Percentiles rank a stretch among this genome's conserved stretches.
Conservation (phyloP, 2,329 filamentous ascomycete species). For the Phialophora tarda region DNA sequence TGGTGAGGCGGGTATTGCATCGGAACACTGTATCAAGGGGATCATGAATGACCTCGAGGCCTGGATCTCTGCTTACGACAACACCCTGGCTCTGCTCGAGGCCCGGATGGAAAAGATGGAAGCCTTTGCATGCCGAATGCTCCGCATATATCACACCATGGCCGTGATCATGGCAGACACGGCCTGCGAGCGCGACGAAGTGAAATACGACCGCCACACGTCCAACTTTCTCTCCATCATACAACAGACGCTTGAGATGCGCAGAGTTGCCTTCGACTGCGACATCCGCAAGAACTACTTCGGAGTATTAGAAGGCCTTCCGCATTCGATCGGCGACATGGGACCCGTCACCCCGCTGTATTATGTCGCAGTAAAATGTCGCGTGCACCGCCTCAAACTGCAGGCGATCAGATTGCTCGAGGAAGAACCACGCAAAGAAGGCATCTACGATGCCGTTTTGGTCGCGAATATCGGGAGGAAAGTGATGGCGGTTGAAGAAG, state of each 20-base stretch:
- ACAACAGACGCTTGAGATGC: background rate
- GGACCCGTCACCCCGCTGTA: constrained; percentile 46
- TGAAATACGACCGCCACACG: constrained; percentile 40
- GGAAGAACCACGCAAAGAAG: constrained; percentile 38
- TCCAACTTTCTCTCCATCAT: constrained; percentile 37
- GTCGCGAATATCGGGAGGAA: constrained; percentile 32
- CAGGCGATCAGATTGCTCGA: constrained; percentile 39
- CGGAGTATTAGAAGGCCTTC: background rate
- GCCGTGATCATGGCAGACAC: constrained; percentile 38
- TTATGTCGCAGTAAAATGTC: constrained; percentile 45
- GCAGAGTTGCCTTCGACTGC: background rate
- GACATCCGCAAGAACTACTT: constrained; percentile 8
- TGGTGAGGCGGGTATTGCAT: background rate
- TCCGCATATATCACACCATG: constrained; percentile 24
- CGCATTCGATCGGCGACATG: constrained; percentile 38
- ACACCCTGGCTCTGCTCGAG: background rate
- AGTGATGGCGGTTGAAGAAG: constrained; percentile 34
- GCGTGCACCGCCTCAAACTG: constrained; percentile 42
- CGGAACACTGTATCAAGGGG: background rate
- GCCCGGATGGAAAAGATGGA: constrained; percentile 9
- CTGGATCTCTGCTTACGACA: constrained; percentile 1
- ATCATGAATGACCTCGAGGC: background rate
- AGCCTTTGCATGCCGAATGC: constrained; percentile 11
- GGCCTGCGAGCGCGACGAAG: constrained; percentile 41
- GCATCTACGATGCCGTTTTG: constrained; percentile 39